Evolutionary conservation across 257 asterid species (phyloP), one percentile per base, ranked within the genome.

Genomic region (Striga asiatica): DNA sequence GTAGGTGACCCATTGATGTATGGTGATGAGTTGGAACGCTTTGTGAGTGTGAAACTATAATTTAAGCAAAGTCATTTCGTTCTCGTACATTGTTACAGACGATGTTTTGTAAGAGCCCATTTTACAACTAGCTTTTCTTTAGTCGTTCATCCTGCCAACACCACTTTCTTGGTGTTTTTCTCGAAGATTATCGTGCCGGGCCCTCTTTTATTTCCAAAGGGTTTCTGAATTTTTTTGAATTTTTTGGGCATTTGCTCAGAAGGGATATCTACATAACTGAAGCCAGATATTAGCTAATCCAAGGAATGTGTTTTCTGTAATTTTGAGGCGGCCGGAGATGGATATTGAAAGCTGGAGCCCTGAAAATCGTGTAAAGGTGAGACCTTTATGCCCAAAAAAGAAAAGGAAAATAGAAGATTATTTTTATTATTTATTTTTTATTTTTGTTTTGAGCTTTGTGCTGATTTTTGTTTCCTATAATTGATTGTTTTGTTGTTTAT

Each of bases 281-380:
- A 23, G 63, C 42, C 45, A 55, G 37, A 50, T 60, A 37, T 57
- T 65, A 42, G 25, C 3, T 8, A 29, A 29, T 1, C 56, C 49
- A 35, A 64, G 58, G 31, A 60, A 74, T 76, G 85, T 49, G 68
- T 28, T 68, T 45, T 43, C 63, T 65, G 72, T 83, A 84, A 60
- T 72, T 66, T 65, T 68, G 64, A 75, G 74, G 29, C 51, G 67
- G 22, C 76, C 75, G 23, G 71, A 76, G 61, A 89, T 89, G 98
- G 92, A 86, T 71, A 64, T 87, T 72, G 96, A 89, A 77, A 76
- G 69, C 65, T 69, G 81, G 85, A 72, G 70, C 57, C 81, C 71
- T 11, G 63, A 56, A 37, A 66, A 67, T 68, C 74, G 76, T 18
- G 31, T 78, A 49, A 83, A 89, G 98, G 98, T 89, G 59, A 67